phyloP scores from a whole-genome alignment of 2,329 filamentous ascomycete species.

The Tolypocladium paradoxum region DNA sequence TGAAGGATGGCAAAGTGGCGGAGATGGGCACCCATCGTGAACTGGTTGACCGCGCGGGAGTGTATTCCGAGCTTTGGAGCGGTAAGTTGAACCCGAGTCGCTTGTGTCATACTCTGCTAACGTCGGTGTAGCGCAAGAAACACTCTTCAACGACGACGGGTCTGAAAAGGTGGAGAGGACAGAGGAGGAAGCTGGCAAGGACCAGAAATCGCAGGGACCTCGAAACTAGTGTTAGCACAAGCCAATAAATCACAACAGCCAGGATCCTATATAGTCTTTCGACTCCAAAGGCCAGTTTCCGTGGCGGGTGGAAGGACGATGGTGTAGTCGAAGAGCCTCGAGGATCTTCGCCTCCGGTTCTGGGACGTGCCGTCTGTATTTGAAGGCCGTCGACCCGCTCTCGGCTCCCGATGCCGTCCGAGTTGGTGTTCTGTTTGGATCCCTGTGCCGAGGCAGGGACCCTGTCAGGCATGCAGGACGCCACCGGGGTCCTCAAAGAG shows the following conservation, averaged over 20 bases:
- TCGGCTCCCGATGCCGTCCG: no score
- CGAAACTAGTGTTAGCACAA: neutral
- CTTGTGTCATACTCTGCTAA: neutral
- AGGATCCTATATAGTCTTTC: no score
- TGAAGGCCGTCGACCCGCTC: no score
- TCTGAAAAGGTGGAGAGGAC: slow-evolving; percentile 25
- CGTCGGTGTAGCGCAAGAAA: slow-evolving; percentile 46
- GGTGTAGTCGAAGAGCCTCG: no score
- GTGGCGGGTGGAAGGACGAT: no score
- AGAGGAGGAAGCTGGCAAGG: slow-evolving; percentile 7
- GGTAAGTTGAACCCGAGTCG: slow-evolving; percentile 42
- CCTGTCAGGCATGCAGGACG: no score
- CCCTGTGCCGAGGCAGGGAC: no score
- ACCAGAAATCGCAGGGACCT: neutral
- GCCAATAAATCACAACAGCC: neutral
- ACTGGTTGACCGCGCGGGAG: slow-evolving; percentile 64
- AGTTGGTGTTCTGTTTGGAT: no score
- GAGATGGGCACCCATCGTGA: slow-evolving; percentile 83
- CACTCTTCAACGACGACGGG: slow-evolving; percentile 39
- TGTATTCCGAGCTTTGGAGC: slow-evolving; percentile 88
- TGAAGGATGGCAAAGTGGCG: slow-evolving; percentile 73
- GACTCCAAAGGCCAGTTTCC: no score
- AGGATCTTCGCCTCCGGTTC: no score
- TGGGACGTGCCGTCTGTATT: no score
- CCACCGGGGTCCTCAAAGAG: no score